Base-by-base conservation (phyloP, 768 basidiomycete genomes). In the Pulveroboletus sp. region DNA sequence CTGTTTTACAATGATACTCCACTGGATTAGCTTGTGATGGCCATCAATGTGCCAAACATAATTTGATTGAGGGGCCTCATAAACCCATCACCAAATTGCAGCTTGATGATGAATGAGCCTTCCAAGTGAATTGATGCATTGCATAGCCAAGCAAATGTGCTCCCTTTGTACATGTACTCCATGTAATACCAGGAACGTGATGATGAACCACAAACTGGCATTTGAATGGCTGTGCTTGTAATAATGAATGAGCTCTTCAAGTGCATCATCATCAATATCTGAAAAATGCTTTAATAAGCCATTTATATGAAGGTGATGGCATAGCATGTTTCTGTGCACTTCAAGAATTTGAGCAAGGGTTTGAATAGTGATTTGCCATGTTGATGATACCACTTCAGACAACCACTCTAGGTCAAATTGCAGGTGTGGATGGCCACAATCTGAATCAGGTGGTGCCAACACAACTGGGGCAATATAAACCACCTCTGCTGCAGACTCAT, bases 1-100 rank as follows among this genome's bases (percentile, higher is more conserved):
- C n/a, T n/a, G n/a, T n/a, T n/a, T n/a, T n/a, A n/a, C n/a, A n/a
- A n/a, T n/a, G 50, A 64, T n/a, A 0, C 61, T 53, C 56, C 62
- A 66, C 2, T 23, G 6, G 1, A 65, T 65, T 2, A 63, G 30
- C 11, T 64, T 63, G 32, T 65, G 62, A 40, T 65, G 57, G 2
- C 57, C 51, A 35, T 65, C 59, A 16, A 62, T 46, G 12, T 65
- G 64, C 60, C 64, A 65, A 0, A 59, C 10, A 11, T 51, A 46
- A 35, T 64, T 64, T 4, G 60, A 60, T 0, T 34, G 3, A 6
- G 50, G 42, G 0, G 38, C 42, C 13, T 40, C 10, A 38, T 64
- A 64, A n/a, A 37, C 41, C 4, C 35, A 23, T 5, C n/a, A 19
- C 6, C 19, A 4, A 0, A 26, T n/a, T 1, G 10, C 8, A 10